phyloP scores from a whole-genome alignment of 495 filamentous ascomycete species.

The Filosporella fistucella region DNA sequence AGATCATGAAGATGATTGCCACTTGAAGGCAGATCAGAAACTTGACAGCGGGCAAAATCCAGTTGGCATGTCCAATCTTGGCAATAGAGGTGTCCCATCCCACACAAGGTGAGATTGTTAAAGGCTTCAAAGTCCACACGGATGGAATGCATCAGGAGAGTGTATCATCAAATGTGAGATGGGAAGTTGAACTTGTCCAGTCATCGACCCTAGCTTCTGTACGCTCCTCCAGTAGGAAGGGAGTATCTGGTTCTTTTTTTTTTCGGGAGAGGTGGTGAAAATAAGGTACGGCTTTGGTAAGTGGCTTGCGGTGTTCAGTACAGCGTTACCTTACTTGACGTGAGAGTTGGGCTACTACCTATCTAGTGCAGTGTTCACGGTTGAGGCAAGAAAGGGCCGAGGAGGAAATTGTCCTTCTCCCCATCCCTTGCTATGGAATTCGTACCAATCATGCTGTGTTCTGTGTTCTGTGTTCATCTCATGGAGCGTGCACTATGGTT shows the following conservation, averaged over 20 bases:
- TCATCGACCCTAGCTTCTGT: background rate
- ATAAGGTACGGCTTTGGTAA: conserved; percentile 20
- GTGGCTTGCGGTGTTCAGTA: conserved; percentile 7
- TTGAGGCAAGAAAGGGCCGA: background rate
- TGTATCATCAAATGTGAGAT: too few species aligned
- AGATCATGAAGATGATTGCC: too few species aligned
- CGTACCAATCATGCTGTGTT: background rate
- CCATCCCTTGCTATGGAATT: background rate
- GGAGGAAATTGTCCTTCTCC: background rate
- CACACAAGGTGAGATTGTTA: too few species aligned
- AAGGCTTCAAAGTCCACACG: too few species aligned
- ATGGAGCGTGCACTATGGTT: background rate
- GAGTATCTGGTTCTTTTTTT: too few species aligned
- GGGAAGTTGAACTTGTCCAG: background rate
- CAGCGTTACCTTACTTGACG: background rate
- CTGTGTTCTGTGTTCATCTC: too few species aligned
- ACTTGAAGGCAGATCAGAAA: too few species aligned
- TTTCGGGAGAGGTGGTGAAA: conserved; percentile 16
- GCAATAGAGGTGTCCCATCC: too few species aligned
- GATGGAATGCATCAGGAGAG: too few species aligned
- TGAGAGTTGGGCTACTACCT: conserved; percentile 1
- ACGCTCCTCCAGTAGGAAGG: too few species aligned
- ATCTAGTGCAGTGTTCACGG: background rate
- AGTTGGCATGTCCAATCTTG: too few species aligned
- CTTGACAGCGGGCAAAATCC: too few species aligned